Conservation (phyloP, 78 protist species). For the Dictyostelium capitatum region DNA sequence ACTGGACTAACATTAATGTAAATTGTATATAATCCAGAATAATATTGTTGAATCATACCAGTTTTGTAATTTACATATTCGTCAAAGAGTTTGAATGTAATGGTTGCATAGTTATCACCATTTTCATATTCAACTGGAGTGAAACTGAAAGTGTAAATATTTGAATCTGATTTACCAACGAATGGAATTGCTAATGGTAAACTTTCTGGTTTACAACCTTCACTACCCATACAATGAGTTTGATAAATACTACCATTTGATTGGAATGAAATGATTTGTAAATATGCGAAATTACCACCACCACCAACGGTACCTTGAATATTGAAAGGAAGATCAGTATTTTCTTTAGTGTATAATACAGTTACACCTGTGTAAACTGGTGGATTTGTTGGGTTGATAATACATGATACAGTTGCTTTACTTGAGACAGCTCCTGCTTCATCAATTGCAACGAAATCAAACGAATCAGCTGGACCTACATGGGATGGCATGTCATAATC, state of each 20-base stretch:
- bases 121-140: constrained; percentile 24
- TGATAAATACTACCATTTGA: not conserved
- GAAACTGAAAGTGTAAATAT: not conserved
- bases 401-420: not conserved
- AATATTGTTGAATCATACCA: no score
- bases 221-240: constrained; percentile 23
- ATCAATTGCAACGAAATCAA: constrained; percentile 12
- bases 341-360: not conserved
- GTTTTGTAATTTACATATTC: no score
- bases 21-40: not conserved
- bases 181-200: not conserved
- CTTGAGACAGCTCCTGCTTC: not conserved
- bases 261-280: not conserved
- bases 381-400: constrained; percentile 29
- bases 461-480: constrained; percentile 50
- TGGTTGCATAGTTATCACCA: constrained; percentile 15
- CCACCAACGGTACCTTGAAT: not conserved
- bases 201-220: constrained; percentile 4
- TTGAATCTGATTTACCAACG: not conserved
- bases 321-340: not conserved
- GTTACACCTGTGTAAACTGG: not conserved
- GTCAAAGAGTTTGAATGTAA: constrained; percentile 5
- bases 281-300: not conserved
- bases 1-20: constrained; percentile 69
- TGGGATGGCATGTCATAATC: constrained; percentile 12